Evolutionary conservation across 352 stramenopile species (phyloP).

Genomic region (Globisporangium megalacanthum): DNA sequence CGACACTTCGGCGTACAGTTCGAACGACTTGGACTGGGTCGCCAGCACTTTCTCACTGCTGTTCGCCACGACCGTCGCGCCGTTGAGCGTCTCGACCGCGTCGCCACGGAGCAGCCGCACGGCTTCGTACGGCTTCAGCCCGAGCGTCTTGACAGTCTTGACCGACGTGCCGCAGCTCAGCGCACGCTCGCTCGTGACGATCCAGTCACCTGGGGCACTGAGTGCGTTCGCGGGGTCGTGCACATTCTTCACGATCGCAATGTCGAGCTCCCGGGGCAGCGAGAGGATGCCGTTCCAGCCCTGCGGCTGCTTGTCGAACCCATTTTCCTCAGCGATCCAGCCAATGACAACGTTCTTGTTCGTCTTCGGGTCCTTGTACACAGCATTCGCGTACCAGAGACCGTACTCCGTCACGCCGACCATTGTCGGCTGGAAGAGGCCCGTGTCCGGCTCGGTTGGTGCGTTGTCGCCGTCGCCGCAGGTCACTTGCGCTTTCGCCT

Average conservation of each 20-base stretch:
- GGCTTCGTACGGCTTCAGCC: slow-evolving; percentile 37
- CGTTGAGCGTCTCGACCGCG: slow-evolving; percentile 22
- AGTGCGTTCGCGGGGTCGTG: slow-evolving; percentile 43
- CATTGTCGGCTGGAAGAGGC: slow-evolving; percentile 47
- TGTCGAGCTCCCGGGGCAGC: slow-evolving; percentile 42
- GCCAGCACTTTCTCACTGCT: slow-evolving; percentile 16
- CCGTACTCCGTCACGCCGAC: slow-evolving; percentile 58
- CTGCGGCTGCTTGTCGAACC: slow-evolving; percentile 44
- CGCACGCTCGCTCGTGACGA: slow-evolving; percentile 36
- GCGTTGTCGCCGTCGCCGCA: slow-evolving; percentile 16
- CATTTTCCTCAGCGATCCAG: slow-evolving; percentile 61
- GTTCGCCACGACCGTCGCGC: slow-evolving; percentile 17
- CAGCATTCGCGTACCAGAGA: slow-evolving; percentile 65
- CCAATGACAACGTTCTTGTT: slow-evolving; percentile 54
- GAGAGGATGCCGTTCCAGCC: slow-evolving; percentile 67
- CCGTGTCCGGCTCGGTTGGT: slow-evolving; percentile 14
- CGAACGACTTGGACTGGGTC: slow-evolving; percentile 14
- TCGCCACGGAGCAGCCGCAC: slow-evolving; percentile 48
- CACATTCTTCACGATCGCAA: slow-evolving; percentile 46
- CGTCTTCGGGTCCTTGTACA: slow-evolving; percentile 53
- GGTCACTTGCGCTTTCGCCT: neutral
- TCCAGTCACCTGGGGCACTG: slow-evolving; percentile 44
- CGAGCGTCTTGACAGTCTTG: slow-evolving; percentile 69
- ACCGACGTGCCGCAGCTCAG: slow-evolving; percentile 20
- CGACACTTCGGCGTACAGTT: slow-evolving; percentile 35